Percentiles rank a stretch among this genome's conserved stretches.
These are phyloP conservation scores for Trichophyton benhamiae DNA, from an alignment of 2,329 filamentous ascomycete species.

Conservation along the genomic window DNA sequence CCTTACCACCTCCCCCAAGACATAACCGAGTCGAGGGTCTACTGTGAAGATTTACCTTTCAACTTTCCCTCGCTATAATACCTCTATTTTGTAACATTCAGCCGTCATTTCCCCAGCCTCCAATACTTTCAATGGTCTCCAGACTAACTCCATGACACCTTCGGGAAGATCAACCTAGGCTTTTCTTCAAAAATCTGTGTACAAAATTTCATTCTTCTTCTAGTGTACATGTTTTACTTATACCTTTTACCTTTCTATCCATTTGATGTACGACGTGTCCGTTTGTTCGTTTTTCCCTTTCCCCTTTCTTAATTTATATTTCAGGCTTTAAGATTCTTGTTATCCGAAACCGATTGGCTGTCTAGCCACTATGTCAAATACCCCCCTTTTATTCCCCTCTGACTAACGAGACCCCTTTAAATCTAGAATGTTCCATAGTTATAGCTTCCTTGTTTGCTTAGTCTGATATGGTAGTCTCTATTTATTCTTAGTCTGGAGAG, in stretches of 20 bases:
- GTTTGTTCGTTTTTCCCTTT: background rate
- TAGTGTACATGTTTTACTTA: conserved; percentile 1
- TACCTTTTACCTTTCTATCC: conserved; percentile 4
- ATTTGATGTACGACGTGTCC: background rate
- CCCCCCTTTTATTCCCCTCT: background rate
- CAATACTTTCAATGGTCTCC: background rate
- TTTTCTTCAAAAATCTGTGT: background rate
- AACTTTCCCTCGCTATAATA: conserved; percentile 6
- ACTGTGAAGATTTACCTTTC: conserved; percentile 21
- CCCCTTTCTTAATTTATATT: background rate
- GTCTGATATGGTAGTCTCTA: background rate
- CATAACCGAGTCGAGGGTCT: conserved; percentile 25
- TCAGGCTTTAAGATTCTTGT: background rate
- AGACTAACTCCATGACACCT: background rate
- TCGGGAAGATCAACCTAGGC: background rate
- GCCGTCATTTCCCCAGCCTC: background rate
- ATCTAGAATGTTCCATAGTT: background rate
- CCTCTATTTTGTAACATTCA: background rate
- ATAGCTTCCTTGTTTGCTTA: background rate
- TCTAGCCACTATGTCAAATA: background rate
- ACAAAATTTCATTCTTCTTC: conserved; percentile 2
- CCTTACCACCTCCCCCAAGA: conserved; percentile 21
- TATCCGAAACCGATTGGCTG: background rate
- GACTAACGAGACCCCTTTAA: background rate
- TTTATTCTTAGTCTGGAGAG: background rate